Evolutionary conservation across 2,329 filamentous ascomycete genomes (phyloP), one percentile per base, ranked within the genome.

Genomic region (Pyrenophora seminiperda): DNA sequence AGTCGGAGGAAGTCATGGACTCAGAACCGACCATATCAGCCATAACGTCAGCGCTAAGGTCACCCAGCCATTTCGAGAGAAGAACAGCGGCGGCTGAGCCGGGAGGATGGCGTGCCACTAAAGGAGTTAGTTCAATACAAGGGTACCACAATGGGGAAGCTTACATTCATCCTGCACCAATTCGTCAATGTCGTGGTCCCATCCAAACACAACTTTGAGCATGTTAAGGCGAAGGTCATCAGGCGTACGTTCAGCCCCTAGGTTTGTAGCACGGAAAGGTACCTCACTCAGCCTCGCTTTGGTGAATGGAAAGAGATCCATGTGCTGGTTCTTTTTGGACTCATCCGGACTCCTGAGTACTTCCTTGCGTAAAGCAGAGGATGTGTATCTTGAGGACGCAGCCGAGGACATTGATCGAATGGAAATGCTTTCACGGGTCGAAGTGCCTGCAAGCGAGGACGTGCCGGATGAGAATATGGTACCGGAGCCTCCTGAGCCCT

Each of bases 171-270:
- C 92, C 7, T 86, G 83, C 45, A 99, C 84, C 40, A 99, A 75
- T 36, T 87, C 86, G 37, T 91, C 83, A 32, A 93, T 86, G 61
- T 96, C 90, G 47, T 87, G 86, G 43, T 93, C 87, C 92, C 94
- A 99, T 3, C 94, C 94, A 72, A 99, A 99, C 2, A 99, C 91
- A 5, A 92, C 88, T 60, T 83, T 90, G 4, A 99, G 81, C 92
- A 99, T 97, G 72, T 97, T 92, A 38, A 82, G 83, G 39, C 93
- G 86, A 36, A 97, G 81, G 59, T 96, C 87, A 61, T 97, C 88
- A 7, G 84, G 74, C 5, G 71, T 77, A 11, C 75, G 68, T 33
- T 69, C 71, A 34, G 71, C 70, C 20, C 73, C 77, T 37, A 79
- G 77, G 36, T 85, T 81, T 0, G 86, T 84, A 39, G 88, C 84